Percentiles rank a stretch among this genome's conserved stretches.
These are phyloP conservation scores for Rhynchospora pubera DNA, from an alignment of 176 grass and related monocot genomes.

Conservation along the genomic window DNA sequence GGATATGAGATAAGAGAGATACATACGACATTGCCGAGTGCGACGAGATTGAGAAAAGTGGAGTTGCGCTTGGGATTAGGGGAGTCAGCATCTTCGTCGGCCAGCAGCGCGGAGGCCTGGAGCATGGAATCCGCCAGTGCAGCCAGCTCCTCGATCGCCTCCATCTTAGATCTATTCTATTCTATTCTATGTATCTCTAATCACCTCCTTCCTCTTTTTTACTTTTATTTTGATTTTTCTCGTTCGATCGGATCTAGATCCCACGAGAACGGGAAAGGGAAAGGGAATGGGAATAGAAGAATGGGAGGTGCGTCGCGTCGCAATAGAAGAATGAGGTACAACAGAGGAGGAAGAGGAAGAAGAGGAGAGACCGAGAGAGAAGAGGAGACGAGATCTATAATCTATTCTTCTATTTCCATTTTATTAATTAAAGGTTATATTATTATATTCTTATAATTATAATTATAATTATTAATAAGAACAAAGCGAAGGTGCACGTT, in stretches of 20 bases:
- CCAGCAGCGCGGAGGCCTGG: constrained; percentile 85
- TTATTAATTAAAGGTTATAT: too few species aligned
- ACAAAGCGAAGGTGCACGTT: too few species aligned
- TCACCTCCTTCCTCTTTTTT: background rate
- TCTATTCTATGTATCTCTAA: background rate
- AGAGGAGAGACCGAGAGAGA: too few species aligned
- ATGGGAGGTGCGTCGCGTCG: background rate
- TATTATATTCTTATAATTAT: too few species aligned
- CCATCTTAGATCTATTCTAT: constrained; percentile 32
- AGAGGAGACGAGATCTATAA: constrained; percentile 7
- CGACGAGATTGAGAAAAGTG: constrained; percentile 90
- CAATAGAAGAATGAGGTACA: background rate
- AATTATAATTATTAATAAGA: too few species aligned
- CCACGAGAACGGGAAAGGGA: background rate
- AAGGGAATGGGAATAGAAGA: too few species aligned
- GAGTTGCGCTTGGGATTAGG: constrained; percentile 48
- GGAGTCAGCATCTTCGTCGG: constrained; percentile 74
- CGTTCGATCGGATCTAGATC: constrained; percentile 20
- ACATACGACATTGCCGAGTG: constrained; percentile 96
- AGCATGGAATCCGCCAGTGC: constrained; percentile 80
- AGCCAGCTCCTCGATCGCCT: constrained; percentile 81
- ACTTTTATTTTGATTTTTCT: background rate
- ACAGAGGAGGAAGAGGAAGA: background rate
- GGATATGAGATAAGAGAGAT: too few species aligned
- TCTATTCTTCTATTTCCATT: too few species aligned